These are phyloP conservation scores for Eutrema salsugineum DNA, from an alignment of 441 rosid genomes.

Conservation along the genomic window DNA sequence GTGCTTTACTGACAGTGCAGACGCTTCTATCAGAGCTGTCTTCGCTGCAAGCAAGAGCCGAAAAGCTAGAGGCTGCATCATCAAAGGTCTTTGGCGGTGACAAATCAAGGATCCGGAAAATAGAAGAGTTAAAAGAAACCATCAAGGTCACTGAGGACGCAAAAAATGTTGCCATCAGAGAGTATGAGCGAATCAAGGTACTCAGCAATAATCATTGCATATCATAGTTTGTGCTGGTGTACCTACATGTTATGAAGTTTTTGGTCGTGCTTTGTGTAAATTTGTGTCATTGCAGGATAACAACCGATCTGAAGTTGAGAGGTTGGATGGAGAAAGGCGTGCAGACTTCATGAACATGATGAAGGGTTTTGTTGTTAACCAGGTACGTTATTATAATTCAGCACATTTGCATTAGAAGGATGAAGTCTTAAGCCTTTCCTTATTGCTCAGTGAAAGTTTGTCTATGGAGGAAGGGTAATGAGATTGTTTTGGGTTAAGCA, in stretches of 20 bases:
- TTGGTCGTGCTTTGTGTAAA: background rate
- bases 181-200: constrained; percentile 88
- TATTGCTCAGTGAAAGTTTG: background rate
- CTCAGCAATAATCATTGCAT: background rate
- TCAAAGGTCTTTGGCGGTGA: constrained; percentile 94
- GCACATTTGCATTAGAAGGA: background rate
- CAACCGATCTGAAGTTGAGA: constrained; percentile 71
- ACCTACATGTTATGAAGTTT: background rate
- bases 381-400: constrained; percentile 41
- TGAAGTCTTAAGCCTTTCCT: background rate
- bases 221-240: background rate
- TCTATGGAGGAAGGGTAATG: background rate
- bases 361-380: constrained; percentile 83
- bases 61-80: constrained; percentile 87
- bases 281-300: constrained; percentile 57
- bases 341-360: constrained; percentile 77
- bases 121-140: constrained; percentile 78
- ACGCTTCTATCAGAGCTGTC: constrained; percentile 79
- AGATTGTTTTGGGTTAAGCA: constrained; percentile 1
- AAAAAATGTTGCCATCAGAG: constrained; percentile 70
- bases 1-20: constrained; percentile 82
- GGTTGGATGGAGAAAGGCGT: constrained; percentile 77
- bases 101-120: constrained; percentile 77
- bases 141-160: constrained; percentile 78
- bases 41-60: constrained; percentile 59